phyloP scores from a whole-genome alignment of 2,329 filamentous ascomycete genomes.

The Beauveria varroae region DNA sequence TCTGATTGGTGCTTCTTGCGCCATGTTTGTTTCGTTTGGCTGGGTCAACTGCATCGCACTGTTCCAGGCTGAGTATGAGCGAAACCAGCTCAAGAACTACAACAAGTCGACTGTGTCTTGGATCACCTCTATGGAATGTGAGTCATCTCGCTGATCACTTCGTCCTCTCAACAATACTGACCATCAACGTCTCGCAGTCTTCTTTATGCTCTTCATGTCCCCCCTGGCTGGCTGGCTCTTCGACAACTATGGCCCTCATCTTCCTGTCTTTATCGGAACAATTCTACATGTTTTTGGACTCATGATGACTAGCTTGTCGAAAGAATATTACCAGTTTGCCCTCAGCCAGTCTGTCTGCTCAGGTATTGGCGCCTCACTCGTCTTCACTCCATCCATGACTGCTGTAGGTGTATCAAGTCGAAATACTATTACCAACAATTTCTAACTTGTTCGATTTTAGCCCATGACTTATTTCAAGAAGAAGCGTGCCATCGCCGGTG shows the following conservation, averaged over 20 bases:
- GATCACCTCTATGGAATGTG: slow-evolving; percentile 39
- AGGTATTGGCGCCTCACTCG: not conserved
- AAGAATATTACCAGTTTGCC: slow-evolving; percentile 24
- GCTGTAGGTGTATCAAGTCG: slow-evolving; percentile 5
- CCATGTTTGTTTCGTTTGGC: slow-evolving; percentile 19
- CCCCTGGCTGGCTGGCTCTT: slow-evolving; percentile 33
- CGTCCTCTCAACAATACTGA: not conserved
- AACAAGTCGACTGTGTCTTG: slow-evolving; percentile 39
- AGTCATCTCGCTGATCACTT: slow-evolving; percentile 8
- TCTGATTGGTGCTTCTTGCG: slow-evolving; percentile 8
- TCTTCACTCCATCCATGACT: not conserved
- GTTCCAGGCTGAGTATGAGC: slow-evolving; percentile 45
- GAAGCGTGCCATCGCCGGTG: slow-evolving; percentile 1
- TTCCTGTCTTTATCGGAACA: slow-evolving; percentile 39
- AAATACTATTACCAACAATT: not conserved
- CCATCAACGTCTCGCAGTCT: slow-evolving; percentile 12
- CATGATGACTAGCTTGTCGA: slow-evolving; percentile 47
- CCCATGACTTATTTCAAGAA: slow-evolving; percentile 1
- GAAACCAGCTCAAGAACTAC: slow-evolving; percentile 31
- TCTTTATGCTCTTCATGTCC: slow-evolving; percentile 34
- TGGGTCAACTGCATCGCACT: slow-evolving; percentile 29
- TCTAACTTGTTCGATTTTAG: not conserved
- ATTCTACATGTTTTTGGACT: slow-evolving; percentile 47
- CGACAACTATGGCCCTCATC: slow-evolving; percentile 51
- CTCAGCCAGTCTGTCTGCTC: slow-evolving; percentile 12